phyloP scores from a whole-genome alignment of 768 basidiomycete species.

The Leucocoprinus sp. region DNA sequence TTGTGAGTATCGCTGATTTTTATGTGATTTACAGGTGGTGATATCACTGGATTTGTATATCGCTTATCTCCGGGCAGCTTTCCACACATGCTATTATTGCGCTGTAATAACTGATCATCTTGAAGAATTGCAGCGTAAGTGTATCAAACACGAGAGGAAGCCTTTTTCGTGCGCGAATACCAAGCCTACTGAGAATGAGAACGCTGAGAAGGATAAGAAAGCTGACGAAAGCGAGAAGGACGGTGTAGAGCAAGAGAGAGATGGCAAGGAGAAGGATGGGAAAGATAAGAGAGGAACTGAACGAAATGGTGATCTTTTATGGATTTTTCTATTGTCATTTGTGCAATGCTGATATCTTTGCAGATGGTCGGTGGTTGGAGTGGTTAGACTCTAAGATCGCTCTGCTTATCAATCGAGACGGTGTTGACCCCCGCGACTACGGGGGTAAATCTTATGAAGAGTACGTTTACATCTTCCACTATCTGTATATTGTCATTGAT shows the following conservation, averaged over 20 bases:
- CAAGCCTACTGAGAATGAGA: constrained; percentile 49
- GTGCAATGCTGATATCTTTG: constrained; percentile 9
- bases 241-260: constrained; percentile 27
- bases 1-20: constrained; percentile 15
- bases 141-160: constrained; percentile 85
- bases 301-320: constrained; percentile 7
- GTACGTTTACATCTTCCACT: constrained; percentile 32
- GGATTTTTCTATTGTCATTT: constrained; percentile 18
- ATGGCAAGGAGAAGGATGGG: constrained; percentile 20
- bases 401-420: constrained; percentile 67
- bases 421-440: constrained; percentile 80
- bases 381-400: constrained; percentile 83
- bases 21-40: constrained; percentile 43
- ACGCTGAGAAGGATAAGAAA: constrained; percentile 38
- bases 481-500: constrained; percentile 5
- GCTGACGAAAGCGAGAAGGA: constrained; percentile 32
- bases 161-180: constrained; percentile 55
- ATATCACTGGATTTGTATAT: constrained; percentile 88
- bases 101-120: constrained; percentile 84
- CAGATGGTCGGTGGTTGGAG: constrained; percentile 86
- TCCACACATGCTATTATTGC: constrained; percentile 97
- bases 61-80: constrained; percentile 87
- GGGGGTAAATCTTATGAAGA: constrained; percentile 87
- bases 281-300: constrained; percentile 29
- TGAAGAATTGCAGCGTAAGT: constrained; percentile 94